Evolutionary conservation across 2,329 filamentous ascomycete genomes (phyloP).

Genomic region (Aureobasidium sp.): DNA sequence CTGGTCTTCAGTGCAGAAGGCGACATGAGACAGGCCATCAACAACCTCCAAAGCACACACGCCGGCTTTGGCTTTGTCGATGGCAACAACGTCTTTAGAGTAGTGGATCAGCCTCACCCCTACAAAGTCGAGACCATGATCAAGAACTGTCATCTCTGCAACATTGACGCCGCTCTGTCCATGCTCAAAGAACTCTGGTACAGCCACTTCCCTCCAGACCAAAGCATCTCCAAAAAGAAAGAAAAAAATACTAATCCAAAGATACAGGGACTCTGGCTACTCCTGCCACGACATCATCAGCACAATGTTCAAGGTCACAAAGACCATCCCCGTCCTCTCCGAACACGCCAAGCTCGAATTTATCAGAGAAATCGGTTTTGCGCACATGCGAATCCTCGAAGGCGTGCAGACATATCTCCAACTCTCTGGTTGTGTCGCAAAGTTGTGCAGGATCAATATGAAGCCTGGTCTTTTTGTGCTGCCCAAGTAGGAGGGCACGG

Average conservation of each 20-base stretch:
- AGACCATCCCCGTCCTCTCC: conserved; percentile 83
- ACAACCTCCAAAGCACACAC: conserved; percentile 89
- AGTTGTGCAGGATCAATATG: conserved; percentile 95
- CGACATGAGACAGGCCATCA: conserved; percentile 98
- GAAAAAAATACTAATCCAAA: neutral
- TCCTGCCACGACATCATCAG: conserved; percentile 98
- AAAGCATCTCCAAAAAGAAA: neutral
- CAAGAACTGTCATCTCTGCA: conserved; percentile 90
- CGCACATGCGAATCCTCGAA: conserved; percentile 98
- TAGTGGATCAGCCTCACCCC: conserved; percentile 93
- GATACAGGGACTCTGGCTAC: conserved; percentile 67
- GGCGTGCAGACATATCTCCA: conserved; percentile 93
- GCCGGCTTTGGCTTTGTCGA: conserved; percentile 96
- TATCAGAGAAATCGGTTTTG: conserved; percentile 91
- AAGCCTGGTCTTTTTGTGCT: conserved; percentile 70
- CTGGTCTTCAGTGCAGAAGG: conserved; percentile 95
- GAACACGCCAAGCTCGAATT: conserved; percentile 96
- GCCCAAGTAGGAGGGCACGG: conserved; percentile 24
- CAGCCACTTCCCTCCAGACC: conserved; percentile 17
- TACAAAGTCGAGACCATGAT: conserved; percentile 99
- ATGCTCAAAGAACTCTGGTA: conserved; percentile 83
- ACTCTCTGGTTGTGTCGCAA: conserved; percentile 83
- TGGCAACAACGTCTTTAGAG: conserved; percentile 95
- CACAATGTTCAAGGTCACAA: conserved; percentile 98
- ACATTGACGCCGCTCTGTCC: conserved; percentile 81